phyloP scores from a whole-genome alignment of 208 protist species.

The Leptomonas seymouri region DNA sequence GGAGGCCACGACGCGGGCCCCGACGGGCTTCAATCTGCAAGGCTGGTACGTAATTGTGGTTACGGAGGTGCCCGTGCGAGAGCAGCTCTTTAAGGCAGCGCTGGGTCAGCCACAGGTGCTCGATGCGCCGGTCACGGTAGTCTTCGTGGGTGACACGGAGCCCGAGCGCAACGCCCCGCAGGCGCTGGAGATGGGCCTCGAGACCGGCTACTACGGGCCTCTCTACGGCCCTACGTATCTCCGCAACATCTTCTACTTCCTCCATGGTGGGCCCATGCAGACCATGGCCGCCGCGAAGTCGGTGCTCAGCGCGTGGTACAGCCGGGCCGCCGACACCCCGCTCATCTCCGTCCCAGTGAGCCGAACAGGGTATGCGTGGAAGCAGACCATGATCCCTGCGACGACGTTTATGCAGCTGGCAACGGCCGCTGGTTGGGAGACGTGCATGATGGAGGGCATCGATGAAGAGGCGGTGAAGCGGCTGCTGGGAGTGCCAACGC shows the following conservation, averaged over 20 bases:
- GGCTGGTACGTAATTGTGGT: conserved; percentile 88
- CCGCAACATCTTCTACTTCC: conserved; percentile 72
- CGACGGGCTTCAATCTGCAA: conserved; percentile 87
- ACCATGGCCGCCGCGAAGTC: conserved; percentile 60
- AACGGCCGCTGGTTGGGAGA: conserved; percentile 65
- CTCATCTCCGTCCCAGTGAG: conserved; percentile 72
- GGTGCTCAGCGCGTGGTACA: conserved; percentile 59
- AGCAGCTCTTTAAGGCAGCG: conserved; percentile 50
- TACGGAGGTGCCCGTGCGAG: conserved; percentile 37
- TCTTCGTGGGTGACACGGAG: conserved; percentile 79
- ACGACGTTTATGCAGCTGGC: conserved; percentile 76
- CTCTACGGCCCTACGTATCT: conserved; percentile 58
- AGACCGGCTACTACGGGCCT: conserved; percentile 54
- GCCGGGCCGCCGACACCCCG: conserved; percentile 46
- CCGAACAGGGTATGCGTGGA: conserved; percentile 81
- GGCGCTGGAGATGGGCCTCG: conserved; percentile 62
- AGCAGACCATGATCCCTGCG: conserved; percentile 87
- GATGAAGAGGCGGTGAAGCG: conserved; percentile 76
- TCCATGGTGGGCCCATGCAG: conserved; percentile 67
- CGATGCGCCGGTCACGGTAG: conserved; percentile 67
- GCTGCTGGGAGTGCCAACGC: conserved; percentile 66
- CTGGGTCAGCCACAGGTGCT: conserved; percentile 75
- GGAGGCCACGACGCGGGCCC: conserved; percentile 52
- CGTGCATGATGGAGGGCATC: conserved; percentile 86
- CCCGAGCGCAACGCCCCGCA: conserved; percentile 66